phyloP scores from a whole-genome alignment of 2,329 filamentous ascomycete genomes.

The Chaetomium sp. region DNA sequence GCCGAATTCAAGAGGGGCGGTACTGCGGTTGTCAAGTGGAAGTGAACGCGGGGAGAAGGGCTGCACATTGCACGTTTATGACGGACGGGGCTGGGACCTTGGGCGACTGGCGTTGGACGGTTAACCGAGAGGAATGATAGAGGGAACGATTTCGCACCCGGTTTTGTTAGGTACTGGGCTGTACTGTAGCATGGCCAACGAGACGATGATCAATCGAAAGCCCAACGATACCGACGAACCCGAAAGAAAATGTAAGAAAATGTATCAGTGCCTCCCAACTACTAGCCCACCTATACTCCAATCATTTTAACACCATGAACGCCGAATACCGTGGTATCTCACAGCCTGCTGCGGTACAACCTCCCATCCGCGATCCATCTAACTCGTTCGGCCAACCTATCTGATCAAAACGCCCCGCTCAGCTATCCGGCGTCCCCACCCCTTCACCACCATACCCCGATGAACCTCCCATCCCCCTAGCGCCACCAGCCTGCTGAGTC shows the following conservation, averaged over 20 bases:
- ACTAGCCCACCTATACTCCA: background rate
- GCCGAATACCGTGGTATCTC: conserved; percentile 19
- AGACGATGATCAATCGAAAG: background rate
- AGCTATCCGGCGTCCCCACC: conserved; percentile 10
- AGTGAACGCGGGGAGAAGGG: background rate
- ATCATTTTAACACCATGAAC: conserved; percentile 20
- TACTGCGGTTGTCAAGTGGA: conserved; percentile 65
- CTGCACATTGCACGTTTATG: background rate
- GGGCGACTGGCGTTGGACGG: background rate
- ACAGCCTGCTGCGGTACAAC: background rate
- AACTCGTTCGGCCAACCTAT: background rate
- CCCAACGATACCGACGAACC: background rate
- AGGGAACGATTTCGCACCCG: background rate
- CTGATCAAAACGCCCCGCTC: background rate
- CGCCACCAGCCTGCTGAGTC: conserved; percentile 27
- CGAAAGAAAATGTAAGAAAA: background rate
- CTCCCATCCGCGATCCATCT: background rate
- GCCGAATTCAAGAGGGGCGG: conserved; percentile 67
- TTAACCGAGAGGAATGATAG: conserved; percentile 1
- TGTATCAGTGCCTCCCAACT: background rate
- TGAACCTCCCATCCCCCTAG: background rate
- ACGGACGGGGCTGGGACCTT: background rate
- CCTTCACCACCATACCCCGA: background rate
- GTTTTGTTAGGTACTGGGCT: background rate
- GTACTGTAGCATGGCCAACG: background rate